Conservation (phyloP, 768 basidiomycete genomes). For the Kwoniella sp. region DNA sequence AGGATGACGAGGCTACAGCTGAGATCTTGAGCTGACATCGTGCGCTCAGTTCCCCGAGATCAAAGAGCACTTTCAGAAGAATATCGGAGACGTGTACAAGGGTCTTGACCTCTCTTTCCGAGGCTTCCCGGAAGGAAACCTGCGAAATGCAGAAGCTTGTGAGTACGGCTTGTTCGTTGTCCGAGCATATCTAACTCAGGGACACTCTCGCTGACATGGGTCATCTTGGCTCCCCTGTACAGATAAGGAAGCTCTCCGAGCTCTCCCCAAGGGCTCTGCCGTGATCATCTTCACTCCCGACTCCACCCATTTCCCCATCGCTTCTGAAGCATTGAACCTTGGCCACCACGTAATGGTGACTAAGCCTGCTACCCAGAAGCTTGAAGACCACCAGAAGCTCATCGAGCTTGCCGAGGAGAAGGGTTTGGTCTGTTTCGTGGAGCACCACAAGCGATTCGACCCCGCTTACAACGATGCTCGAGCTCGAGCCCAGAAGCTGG, state of each 20-base stretch:
- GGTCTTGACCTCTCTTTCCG: constrained; percentile 86
- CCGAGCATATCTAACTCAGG: neutral
- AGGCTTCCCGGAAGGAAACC: constrained; percentile 72
- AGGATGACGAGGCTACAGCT: neutral
- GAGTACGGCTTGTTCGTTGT: constrained; percentile 47
- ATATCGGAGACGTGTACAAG: constrained; percentile 80
- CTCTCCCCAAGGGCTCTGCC: constrained; percentile 78
- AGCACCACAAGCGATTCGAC: constrained; percentile 69
- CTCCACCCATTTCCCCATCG: constrained; percentile 84
- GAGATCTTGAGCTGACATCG: neutral
- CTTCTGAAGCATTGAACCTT: constrained; percentile 80
- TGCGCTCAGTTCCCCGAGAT: constrained; percentile 75
- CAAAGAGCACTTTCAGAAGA: constrained; percentile 74
- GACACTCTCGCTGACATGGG: neutral
- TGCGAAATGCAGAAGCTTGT: constrained; percentile 80
- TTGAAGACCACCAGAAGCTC: constrained; percentile 78
- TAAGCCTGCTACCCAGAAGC: constrained; percentile 85
- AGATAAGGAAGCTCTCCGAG: constrained; percentile 62
- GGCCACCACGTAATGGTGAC: constrained; percentile 88
- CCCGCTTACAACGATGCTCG: constrained; percentile 91
- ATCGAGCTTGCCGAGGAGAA: constrained; percentile 75
- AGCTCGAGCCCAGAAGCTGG: constrained; percentile 67
- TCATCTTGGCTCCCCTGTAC: neutral
- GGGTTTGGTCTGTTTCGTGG: constrained; percentile 86
- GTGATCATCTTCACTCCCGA: constrained; percentile 92